Conservation (phyloP, 495 filamentous ascomycete species). For the Letharia lupina region DNA sequence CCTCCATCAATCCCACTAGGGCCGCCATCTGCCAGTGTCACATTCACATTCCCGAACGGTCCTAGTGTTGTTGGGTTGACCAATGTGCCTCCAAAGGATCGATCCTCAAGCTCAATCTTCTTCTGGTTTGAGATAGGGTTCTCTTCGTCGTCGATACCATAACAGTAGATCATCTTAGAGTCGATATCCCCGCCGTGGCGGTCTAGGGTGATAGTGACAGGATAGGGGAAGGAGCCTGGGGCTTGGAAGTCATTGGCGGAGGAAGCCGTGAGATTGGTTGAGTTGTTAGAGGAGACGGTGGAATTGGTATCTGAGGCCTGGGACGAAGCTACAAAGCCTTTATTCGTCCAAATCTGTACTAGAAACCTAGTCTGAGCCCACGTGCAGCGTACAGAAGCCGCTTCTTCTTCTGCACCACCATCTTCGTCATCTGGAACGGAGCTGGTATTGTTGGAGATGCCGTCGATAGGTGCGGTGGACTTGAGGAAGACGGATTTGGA, state of each 20-base stretch:
- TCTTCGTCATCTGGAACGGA: constrained; percentile 47
- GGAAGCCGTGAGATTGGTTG: constrained; percentile 30
- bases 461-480: constrained; percentile 38
- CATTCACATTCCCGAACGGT: constrained; percentile 33
- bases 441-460: constrained; percentile 23
- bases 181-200: constrained; percentile 60
- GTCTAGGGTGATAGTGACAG: constrained; percentile 71
- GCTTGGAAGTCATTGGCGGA: constrained; percentile 47
- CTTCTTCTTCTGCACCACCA: constrained; percentile 52
- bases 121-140: constrained; percentile 44
- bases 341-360: constrained; percentile 83
- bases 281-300: constrained; percentile 15
- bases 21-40: constrained; percentile 25
- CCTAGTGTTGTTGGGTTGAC: constrained; percentile 51
- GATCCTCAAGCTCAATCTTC: constrained; percentile 50
- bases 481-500: constrained; percentile 77
- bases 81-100: constrained; percentile 49
- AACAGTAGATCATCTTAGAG: constrained; percentile 64
- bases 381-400: constrained; percentile 64
- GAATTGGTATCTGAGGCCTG: constrained; percentile 12
- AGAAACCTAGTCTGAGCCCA: constrained; percentile 79
- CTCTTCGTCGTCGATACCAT: constrained; percentile 48
- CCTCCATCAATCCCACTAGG: constrained; percentile 61
- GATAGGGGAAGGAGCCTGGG: constrained; percentile 78
- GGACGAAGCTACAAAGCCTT: constrained; percentile 39